Percentiles rank a stretch among this genome's conserved stretches.
Conservation (phyloP, 805 yeast genomes). For the Lipomyces anomalus region DNA sequence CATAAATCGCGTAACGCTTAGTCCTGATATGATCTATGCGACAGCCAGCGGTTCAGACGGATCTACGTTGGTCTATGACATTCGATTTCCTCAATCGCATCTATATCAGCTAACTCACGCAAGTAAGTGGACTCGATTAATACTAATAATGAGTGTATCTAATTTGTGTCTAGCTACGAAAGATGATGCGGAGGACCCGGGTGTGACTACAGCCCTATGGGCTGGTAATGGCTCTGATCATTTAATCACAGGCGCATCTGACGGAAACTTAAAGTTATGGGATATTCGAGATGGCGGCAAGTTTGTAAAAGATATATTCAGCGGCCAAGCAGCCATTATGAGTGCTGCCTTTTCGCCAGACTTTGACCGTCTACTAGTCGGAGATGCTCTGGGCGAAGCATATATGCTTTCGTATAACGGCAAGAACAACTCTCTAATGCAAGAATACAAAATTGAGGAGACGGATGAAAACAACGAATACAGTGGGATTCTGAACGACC, state of each 20-base stretch:
- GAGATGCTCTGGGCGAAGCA: slow-evolving; percentile 3
- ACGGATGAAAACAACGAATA: too few species aligned
- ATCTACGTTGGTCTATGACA: slow-evolving; percentile 6
- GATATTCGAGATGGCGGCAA: slow-evolving; percentile 9
- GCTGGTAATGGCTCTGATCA: neutral
- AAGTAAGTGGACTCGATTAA: neutral
- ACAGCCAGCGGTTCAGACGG: slow-evolving; percentile 9
- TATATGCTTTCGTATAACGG: neutral
- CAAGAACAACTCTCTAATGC: too few species aligned
- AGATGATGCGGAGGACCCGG: slow-evolving; percentile 2
- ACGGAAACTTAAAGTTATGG: slow-evolving; percentile 10
- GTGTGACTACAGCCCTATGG: slow-evolving; percentile 7
- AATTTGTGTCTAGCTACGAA: neutral
- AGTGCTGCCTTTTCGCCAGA: slow-evolving; percentile 4
- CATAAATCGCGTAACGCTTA: neutral
- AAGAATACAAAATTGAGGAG: too few species aligned
- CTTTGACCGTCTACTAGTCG: slow-evolving; percentile 3
- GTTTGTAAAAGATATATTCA: slow-evolving; percentile 2
- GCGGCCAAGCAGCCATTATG: slow-evolving; percentile 2
- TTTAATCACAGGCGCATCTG: slow-evolving; percentile 7
- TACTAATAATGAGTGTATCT: neutral
- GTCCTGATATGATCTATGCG: slow-evolving; percentile 1
- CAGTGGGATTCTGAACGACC: too few species aligned
- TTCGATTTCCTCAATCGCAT: neutral
- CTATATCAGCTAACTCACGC: slow-evolving; percentile 5